Base-by-base conservation (phyloP, 2,329 filamentous ascomycete genomes). In the Fusarium sp. region DNA sequence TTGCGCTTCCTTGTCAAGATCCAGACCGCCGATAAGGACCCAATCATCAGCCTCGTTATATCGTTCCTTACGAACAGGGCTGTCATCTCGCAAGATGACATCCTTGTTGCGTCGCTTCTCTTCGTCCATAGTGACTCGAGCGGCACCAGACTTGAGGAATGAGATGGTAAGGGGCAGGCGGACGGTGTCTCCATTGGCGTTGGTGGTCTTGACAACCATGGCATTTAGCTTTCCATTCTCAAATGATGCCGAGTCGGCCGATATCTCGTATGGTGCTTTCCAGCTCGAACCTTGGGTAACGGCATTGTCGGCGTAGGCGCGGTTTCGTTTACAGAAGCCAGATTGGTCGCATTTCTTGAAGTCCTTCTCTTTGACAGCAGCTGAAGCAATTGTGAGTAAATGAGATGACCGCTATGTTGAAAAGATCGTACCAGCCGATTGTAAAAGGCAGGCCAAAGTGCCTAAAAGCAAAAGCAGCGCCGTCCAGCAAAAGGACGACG, bases 291-390 rank as follows among this genome's bases (percentile, higher is more conserved):
- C 89, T 56, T 88, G 81, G 41, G 87, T 82, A 45, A 87, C 81
- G 66, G 90, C 93, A 67, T 87, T 83, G 80, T 98, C 94, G 77
- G 96, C 96, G 77, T 92, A 94, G 39, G 88, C 92, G 78, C 96
- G 90, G 81, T 98, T 98, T 70, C 96, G 92, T 78, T 94, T 96
- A 82, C 96, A 99, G 83, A 99, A 99, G 74, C 96, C 96, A 6
- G 95, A 96, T 78, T 99, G 95, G 71, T 92, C 83, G 83, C 96
- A 99, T 74, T 92, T 97, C 78, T 98, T 99, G 86, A 98, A 99
- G 79, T 97, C 94, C 75, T 97, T 90, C 77, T 97, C 92, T 82
- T 99, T 99, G 52, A 99, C 96, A 74, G 88, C 85, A 69, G 87
- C 94, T 97, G 71, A 13, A 26, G 40, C 9, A 40, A 63, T 54